Evolutionary conservation across 2,329 filamentous ascomycete genomes (phyloP).

Genomic region (Fusarium liriodendri): DNA sequence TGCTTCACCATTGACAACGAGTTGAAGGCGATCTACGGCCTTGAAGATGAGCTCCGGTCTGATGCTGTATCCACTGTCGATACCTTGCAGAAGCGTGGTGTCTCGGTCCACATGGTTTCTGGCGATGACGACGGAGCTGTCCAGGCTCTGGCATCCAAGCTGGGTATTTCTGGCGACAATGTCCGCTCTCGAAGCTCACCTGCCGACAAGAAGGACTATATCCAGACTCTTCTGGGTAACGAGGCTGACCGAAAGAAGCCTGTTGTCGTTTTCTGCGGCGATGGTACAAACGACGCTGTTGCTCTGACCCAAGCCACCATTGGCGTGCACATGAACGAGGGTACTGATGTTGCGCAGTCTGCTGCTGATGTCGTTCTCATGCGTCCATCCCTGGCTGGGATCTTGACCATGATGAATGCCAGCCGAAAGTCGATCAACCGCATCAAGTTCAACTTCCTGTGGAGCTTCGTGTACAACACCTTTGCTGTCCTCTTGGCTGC

Average conservation of each 20-base stretch:
- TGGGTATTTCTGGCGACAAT: constrained; percentile 53
- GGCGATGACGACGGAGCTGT: constrained; percentile 67
- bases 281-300: constrained; percentile 83
- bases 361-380: constrained; percentile 79
- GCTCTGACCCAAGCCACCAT: constrained; percentile 78
- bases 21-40: constrained; percentile 56
- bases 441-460: constrained; percentile 76
- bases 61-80: constrained; percentile 53
- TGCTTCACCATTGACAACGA: constrained; percentile 56
- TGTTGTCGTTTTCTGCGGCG: constrained; percentile 76
- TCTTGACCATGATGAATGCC: constrained; percentile 69
- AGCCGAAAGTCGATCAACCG: constrained; percentile 57
- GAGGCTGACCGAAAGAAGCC: constrained; percentile 35
- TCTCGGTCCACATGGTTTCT: constrained; percentile 61
- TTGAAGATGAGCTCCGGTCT: constrained; percentile 58
- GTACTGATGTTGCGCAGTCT: constrained; percentile 72
- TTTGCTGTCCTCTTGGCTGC: constrained; percentile 74
- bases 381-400: constrained; percentile 63
- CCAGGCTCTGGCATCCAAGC: constrained; percentile 49
- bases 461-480: constrained; percentile 77
- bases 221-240: constrained; percentile 50
- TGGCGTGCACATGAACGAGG: constrained; percentile 74
- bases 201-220: constrained; percentile 58
- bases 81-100: constrained; percentile 50
- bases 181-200: constrained; percentile 58